Percentiles rank a stretch among this genome's conserved stretches.
phyloP scores from a whole-genome alignment of 768 basidiomycete genomes.

The Xerocomellus amylosporus region DNA sequence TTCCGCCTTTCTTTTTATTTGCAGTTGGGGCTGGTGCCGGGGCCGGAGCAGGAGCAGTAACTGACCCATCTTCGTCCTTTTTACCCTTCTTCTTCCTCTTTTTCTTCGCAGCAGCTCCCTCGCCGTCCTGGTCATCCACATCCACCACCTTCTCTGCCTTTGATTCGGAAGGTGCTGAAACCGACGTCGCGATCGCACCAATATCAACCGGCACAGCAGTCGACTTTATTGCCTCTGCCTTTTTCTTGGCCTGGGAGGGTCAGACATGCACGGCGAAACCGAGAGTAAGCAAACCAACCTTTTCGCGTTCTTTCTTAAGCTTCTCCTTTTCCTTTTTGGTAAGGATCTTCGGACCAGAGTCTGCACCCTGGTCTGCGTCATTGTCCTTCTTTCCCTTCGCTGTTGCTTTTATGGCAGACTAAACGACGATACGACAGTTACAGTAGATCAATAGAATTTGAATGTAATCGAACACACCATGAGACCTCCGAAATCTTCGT shows the following conservation, averaged over 20 bases:
- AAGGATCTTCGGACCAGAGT: slow-evolving; percentile 62
- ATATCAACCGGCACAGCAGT: slow-evolving; percentile 31
- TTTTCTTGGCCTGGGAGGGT: slow-evolving; percentile 56
- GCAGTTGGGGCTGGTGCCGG: slow-evolving; percentile 37
- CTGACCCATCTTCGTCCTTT: slow-evolving; percentile 69
- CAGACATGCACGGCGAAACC: slow-evolving; percentile 9
- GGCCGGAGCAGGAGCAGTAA: slow-evolving; percentile 35
- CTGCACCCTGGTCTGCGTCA: slow-evolving; percentile 50
- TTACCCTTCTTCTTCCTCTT: slow-evolving; percentile 83
- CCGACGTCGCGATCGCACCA: slow-evolving; percentile 1
- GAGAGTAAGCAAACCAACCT: slow-evolving; percentile 47
- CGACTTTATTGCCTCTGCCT: slow-evolving; percentile 80
- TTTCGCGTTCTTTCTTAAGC: slow-evolving; percentile 95
- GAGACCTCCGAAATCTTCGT: slow-evolving; percentile 69
- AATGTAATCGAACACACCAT: slow-evolving; percentile 51
- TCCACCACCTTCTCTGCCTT: slow-evolving; percentile 48
- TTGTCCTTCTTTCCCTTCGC: slow-evolving; percentile 53
- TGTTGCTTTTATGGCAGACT: slow-evolving; percentile 66
- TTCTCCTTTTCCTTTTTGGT: slow-evolving; percentile 97
- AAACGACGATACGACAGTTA: not conserved
- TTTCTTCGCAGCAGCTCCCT: slow-evolving; percentile 56
- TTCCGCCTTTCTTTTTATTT: slow-evolving; percentile 71
- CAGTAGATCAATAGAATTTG: not conserved
- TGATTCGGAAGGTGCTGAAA: slow-evolving; percentile 29
- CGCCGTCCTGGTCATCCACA: slow-evolving; percentile 59